Evolutionary conservation across 805 yeast species (phyloP).

Genomic region (Pichia eremophila): DNA sequence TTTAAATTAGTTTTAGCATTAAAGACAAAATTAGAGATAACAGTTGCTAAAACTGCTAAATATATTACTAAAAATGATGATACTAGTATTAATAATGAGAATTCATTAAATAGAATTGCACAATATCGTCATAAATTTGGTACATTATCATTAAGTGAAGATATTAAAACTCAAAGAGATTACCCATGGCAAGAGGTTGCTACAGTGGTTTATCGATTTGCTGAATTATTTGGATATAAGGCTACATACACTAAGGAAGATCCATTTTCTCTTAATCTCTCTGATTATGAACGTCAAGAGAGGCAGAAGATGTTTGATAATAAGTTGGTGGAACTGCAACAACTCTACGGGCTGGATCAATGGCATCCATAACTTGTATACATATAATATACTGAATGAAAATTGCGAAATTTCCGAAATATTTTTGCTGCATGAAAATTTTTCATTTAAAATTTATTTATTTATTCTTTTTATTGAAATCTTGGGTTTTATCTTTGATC

Average conservation of each 20-base stretch:
- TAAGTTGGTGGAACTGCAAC: neutral
- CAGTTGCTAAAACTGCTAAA: conserved; percentile 17
- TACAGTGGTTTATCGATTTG: conserved; percentile 13
- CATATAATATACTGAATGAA: too few species aligned
- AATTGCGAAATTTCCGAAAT: too few species aligned
- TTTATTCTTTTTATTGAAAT: too few species aligned
- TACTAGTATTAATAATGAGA: neutral
- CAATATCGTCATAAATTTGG: conserved; percentile 15
- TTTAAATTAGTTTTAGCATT: conserved; percentile 13
- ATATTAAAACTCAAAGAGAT: conserved; percentile 1
- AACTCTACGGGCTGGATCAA: conserved; percentile 6
- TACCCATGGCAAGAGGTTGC: conserved; percentile 15
- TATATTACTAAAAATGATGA: conserved; percentile 3
- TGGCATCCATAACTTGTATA: conserved; percentile 2
- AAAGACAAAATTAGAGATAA: conserved; percentile 13
- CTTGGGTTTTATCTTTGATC: too few species aligned
- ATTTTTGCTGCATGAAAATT: too few species aligned
- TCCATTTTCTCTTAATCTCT: neutral
- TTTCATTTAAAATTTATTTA: too few species aligned
- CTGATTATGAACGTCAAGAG: conserved; percentile 1
- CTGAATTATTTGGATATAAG: conserved; percentile 17
- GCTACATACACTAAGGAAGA: conserved; percentile 13
- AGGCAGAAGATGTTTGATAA: neutral
- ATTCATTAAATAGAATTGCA: conserved; percentile 5
- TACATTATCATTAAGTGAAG: conserved; percentile 10